Evolutionary conservation across 192 early-diverging fungal species (phyloP), one percentile per base, ranked within the genome.

Genomic region (Entophlyctis helioformis): DNA sequence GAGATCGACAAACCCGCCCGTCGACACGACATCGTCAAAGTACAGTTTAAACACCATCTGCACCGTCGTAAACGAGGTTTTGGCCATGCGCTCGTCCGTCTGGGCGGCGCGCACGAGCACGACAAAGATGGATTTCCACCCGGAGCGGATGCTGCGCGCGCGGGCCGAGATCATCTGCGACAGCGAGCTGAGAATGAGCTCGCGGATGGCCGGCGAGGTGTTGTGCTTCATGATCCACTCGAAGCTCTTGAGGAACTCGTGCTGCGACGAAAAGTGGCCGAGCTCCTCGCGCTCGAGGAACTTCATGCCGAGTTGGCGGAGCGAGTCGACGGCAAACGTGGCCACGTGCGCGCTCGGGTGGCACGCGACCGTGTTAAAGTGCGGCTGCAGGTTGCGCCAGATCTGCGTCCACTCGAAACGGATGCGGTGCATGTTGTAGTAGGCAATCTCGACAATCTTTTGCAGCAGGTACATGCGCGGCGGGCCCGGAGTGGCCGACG

Each of bases 351-450:
- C 66, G 54, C 86, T 85, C n/a, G 83, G 74, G 44, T 93, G 81
- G 33, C 82, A 83, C 3, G 84, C 91, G 15, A 91, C 85, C 2
- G 53, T 76, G 57, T 94, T 85, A 56, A 92, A 93, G 52, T 91
- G 81, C 8, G 72, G 72, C 34, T 71, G 72, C 1, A 75, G 45
- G 13, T 69, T 42, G 43, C 60, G 46, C 90, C 92, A 96, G 36
- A 93, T 78, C 57, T 91, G 84, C 22, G 83, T 83, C 90, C 92
- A 96, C 61, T 92, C 88, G 54, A 87, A 81, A 42, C 92, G 76
- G 56, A 96, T 96, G 48, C 92, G 84, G 31, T 71, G 72, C 89
- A 96, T 92, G 60, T 96, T 96, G 69, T 96, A 96, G 65, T 96
- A 87, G 1, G 87, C 80, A 41, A 96, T 89, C 55, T 96, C 92